Base-by-base conservation (phyloP, 345 rosid genomes). In the Toxicodendron radicans region DNA sequence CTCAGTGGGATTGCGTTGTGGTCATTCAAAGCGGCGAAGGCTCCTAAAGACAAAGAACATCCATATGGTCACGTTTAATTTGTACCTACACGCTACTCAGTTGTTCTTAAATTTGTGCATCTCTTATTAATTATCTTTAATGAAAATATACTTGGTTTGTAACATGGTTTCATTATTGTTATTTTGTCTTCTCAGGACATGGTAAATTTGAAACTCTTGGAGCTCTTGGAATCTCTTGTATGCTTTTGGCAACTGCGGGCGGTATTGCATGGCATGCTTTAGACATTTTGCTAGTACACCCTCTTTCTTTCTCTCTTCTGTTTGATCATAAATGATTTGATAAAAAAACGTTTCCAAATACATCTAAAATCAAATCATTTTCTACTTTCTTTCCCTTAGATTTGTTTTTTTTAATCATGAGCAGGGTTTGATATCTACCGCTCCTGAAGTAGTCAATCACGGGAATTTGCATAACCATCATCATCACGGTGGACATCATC, bases 201-300 rank as follows among this genome's bases (percentile, higher is more conserved):
- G 95, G 99, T 30, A 92, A 92, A 72, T 95, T 95, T 52, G 99
- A 95, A 83, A 86, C 95, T 63, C 85, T 92, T 10, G 99, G 97
- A 79, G 95, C 99, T 43, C 94, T 92, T 72, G 97, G 90, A 59
- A 95, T 92, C 82, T 92, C 99, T 70, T 83, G 82, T 84, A 91
- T 95, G 97, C 97, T 92, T 83, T 78, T 92, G 80, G 97, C 90
- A 7, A 91, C 99, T 70, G 89, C 95, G 73, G 88, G 91, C 58
- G 95, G 97, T 79, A 87, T 95, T 84, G 92, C 87, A 9, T 95
- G 91, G 94, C 99, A 91, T 90, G 90, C 99, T 74, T 41, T 84
- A 12, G 83, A 92, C 51, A 78, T 95, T 85, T 78, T 92, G 68
- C 57, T 66, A 74, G 97, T 95, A 89, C 69, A 82, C 59, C 67